Evolutionary conservation across 1,284 basidiomycete species (phyloP), one percentile per base, ranked within the genome.

Genomic region (Puccinia novopanici): DNA sequence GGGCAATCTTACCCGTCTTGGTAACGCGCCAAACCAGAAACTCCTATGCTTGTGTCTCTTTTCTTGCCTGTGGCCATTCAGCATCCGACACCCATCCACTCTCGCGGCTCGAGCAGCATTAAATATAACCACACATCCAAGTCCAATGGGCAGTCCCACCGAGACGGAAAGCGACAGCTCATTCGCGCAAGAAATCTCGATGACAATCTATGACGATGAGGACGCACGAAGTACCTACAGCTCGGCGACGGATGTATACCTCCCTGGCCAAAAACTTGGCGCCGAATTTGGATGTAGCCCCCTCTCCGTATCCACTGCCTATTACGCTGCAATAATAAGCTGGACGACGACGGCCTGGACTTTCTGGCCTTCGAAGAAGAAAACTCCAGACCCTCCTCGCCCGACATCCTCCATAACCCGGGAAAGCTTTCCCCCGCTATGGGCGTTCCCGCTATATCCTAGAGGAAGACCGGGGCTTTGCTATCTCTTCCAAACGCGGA

Each of bases 391-490:
- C 61, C 61, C 6, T 17, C 42, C n/a, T 61, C 74, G 24, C 75
- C 75, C 27, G 75, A 76, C 24, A 48, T 17, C 2, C 61, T 76
- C 42, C 75, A 76, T 52, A 50, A 61, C 0, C 50, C 45, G 4
- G 48, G 22, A 34, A 19, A 2, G 52, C 48, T 63, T 34, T 76
- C 30, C n/a, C 27, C 5, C 57, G 75, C 10, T 63, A 52, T 42
- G 75, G 75, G 17, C 37, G 42, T 52, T 63, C 37, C 13, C 57
- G 75, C 48, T 76, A 76, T 54, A 76, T 76, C 63, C 50, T 50
- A 24, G 75, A 76, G 34, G 52, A 61, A 22, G 75, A 76, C 30
- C 42, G 10, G 12, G 34, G 27, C 27, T 67, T 67, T 37, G 45
- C 27, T 22, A 17, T 68, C 12, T 48, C 9, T 27, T 76, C 75